Evolutionary conservation across 2,329 filamentous ascomycete species (phyloP).

Genomic region (Trichoderma afroharzianum): DNA sequence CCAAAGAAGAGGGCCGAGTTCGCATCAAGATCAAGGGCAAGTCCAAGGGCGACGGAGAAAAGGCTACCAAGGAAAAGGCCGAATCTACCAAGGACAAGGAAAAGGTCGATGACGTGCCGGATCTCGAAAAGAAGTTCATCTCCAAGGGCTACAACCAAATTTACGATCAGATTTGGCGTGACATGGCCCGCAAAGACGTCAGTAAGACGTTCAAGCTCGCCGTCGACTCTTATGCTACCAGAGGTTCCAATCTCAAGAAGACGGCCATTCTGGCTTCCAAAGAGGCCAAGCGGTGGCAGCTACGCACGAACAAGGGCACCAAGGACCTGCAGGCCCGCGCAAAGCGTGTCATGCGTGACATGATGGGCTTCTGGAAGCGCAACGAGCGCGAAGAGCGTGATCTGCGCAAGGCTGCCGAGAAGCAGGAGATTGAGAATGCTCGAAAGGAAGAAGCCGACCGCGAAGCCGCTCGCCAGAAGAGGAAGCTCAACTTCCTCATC

Average conservation of each 20-base stretch:
- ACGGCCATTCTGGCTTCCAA: slow-evolving; percentile 95
- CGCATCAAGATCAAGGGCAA: slow-evolving; percentile 61
- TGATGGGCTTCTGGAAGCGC: slow-evolving; percentile 99
- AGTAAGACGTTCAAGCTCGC: slow-evolving; percentile 90
- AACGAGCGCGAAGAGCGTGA: slow-evolving; percentile 98
- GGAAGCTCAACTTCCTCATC: slow-evolving; percentile 98
- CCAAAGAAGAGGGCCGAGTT: slow-evolving; percentile 57
- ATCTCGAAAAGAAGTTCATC: slow-evolving; percentile 65
- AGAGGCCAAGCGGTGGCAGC: slow-evolving; percentile 94
- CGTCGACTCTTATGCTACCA: slow-evolving; percentile 77
- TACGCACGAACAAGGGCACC: slow-evolving; percentile 95
- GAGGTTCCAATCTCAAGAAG: slow-evolving; percentile 95
- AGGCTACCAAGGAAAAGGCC: slow-evolving; percentile 41
- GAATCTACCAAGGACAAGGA: slow-evolving; percentile 53
- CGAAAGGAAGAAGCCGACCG: slow-evolving; percentile 96
- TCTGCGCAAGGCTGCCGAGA: slow-evolving; percentile 87
- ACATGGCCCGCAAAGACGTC: slow-evolving; percentile 89
- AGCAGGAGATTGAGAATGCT: slow-evolving; percentile 92
- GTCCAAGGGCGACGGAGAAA: slow-evolving; percentile 40
- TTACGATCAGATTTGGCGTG: slow-evolving; percentile 95
- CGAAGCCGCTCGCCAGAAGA: slow-evolving; percentile 94
- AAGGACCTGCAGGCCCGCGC: slow-evolving; percentile 96
- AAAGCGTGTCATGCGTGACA: slow-evolving; percentile 98
- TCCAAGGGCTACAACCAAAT: slow-evolving; percentile 96
- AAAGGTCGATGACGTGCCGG: slow-evolving; percentile 48